These are phyloP conservation scores for Candida sp. DNA, from an alignment of 1,139 yeast species.

Conservation along the genomic window DNA sequence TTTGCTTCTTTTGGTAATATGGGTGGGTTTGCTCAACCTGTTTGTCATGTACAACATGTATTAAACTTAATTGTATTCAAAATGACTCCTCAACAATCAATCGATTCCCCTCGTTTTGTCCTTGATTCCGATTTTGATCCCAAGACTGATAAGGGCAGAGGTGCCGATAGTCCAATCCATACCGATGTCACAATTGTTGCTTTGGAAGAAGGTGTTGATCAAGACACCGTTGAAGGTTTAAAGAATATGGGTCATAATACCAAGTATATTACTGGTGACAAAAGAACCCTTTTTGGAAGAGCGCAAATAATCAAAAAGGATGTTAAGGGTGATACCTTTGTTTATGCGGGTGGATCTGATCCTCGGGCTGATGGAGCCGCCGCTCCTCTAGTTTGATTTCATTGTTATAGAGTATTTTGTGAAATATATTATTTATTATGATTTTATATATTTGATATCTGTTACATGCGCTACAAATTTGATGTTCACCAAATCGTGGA, in stretches of 20 bases:
- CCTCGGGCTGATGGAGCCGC: conserved; percentile 82
- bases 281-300: conserved; percentile 56
- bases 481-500: neutral
- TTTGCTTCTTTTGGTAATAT: conserved; percentile 78
- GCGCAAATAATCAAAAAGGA: conserved; percentile 69
- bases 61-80: conserved; percentile 63
- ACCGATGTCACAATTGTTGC: conserved; percentile 57
- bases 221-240: conserved; percentile 41
- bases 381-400: conserved; percentile 36
- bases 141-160: conserved; percentile 51
- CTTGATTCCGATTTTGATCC: conserved; percentile 48
- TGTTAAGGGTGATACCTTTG: conserved; percentile 32
- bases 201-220: conserved; percentile 62
- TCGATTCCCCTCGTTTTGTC: conserved; percentile 75
- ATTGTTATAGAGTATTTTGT: neutral
- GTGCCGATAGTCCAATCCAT: conserved; percentile 67
- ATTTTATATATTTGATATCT: no score
- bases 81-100: conserved; percentile 67
- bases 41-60: conserved; percentile 79
- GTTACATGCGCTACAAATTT: no score
- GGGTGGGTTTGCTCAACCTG: conserved; percentile 91
- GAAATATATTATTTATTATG: neutral
- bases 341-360: conserved; percentile 74
- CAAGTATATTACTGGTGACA: conserved; percentile 40
- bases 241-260: conserved; percentile 57